Percentiles rank a stretch among this genome's conserved stretches.
Evolutionary conservation across 83 land plant species (phyloP).

Genomic region (Diphasiastrum complanatum): DNA sequence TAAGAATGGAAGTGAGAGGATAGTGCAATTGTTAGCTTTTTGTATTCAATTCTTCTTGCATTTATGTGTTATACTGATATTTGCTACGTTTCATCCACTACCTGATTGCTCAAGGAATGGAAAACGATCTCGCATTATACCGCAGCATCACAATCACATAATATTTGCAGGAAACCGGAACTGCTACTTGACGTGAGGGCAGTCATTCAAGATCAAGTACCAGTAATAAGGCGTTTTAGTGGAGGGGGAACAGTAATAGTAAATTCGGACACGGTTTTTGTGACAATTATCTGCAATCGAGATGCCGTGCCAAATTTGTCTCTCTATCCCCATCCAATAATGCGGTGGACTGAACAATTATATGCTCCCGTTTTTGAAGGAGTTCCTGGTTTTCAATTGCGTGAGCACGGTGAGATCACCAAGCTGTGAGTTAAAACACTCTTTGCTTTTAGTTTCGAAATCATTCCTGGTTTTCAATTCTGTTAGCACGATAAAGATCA

Average conservation of each 20-base stretch:
- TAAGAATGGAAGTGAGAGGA: too few species aligned
- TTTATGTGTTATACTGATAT: too few species aligned
- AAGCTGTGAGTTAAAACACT: too few species aligned
- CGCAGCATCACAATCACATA: too few species aligned
- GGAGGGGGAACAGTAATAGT: constrained; percentile 45
- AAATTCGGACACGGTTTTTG: constrained; percentile 33
- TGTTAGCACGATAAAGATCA: too few species aligned
- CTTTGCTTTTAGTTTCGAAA: too few species aligned
- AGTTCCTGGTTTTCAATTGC: constrained; percentile 25
- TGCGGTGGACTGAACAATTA: constrained; percentile 33
- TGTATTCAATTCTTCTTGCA: too few species aligned
- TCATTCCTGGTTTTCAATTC: too few species aligned
- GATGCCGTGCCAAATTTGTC: constrained; percentile 20
- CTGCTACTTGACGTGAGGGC: constrained; percentile 31
- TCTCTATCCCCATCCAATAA: constrained; percentile 35
- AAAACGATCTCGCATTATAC: too few species aligned
- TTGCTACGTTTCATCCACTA: too few species aligned
- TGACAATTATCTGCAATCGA: constrained; percentile 31
- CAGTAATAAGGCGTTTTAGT: constrained; percentile 37
- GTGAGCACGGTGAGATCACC: constrained; percentile 39
- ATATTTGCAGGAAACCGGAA: constrained; percentile 37
- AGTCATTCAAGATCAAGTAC: constrained; percentile 28
- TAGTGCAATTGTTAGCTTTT: too few species aligned
- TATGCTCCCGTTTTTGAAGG: constrained; percentile 19
- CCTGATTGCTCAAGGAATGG: too few species aligned